phyloP scores from a whole-genome alignment of 2,329 filamentous ascomycete species.

The Penicillium decumbens region DNA sequence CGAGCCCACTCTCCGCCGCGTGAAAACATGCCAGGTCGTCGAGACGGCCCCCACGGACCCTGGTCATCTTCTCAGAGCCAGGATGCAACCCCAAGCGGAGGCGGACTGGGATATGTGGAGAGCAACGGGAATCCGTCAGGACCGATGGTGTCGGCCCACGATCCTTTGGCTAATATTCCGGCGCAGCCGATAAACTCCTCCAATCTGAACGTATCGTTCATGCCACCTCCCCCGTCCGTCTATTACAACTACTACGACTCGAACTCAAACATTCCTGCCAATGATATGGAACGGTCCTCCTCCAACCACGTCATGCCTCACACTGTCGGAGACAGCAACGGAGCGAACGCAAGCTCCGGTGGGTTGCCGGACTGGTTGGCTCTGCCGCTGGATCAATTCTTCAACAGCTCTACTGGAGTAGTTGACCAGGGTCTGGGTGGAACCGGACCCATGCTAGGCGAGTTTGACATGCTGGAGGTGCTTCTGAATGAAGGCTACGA shows the following conservation, averaged over 20 bases:
- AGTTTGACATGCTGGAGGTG: slow-evolving; percentile 48
- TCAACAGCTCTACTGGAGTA: slow-evolving; percentile 45
- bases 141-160: slow-evolving; percentile 29
- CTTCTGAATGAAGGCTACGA: slow-evolving; percentile 43
- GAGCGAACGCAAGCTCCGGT: slow-evolving; percentile 20
- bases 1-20: slow-evolving; percentile 38
- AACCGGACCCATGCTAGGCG: slow-evolving; percentile 58
- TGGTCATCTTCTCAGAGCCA: slow-evolving; percentile 27
- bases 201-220: slow-evolving; percentile 45
- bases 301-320: slow-evolving; percentile 28
- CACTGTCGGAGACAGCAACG: slow-evolving; percentile 25
- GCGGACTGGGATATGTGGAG: slow-evolving; percentile 27
- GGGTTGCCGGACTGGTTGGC: slow-evolving; percentile 56
- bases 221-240: slow-evolving; percentile 45
- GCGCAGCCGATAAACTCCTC: slow-evolving; percentile 44
- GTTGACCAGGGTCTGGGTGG: slow-evolving; percentile 55
- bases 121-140: slow-evolving; percentile 20
- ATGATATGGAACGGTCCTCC: slow-evolving; percentile 28
- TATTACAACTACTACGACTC: slow-evolving; percentile 44
- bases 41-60: slow-evolving; percentile 23
- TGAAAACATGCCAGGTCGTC: slow-evolving; percentile 25
- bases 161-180: slow-evolving; percentile 43
- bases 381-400: slow-evolving; percentile 57
- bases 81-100: slow-evolving; percentile 16
- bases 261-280: slow-evolving; percentile 31